phyloP scores from a whole-genome alignment of 2,329 filamentous ascomycete genomes.

The Aspergillus fischeri region DNA sequence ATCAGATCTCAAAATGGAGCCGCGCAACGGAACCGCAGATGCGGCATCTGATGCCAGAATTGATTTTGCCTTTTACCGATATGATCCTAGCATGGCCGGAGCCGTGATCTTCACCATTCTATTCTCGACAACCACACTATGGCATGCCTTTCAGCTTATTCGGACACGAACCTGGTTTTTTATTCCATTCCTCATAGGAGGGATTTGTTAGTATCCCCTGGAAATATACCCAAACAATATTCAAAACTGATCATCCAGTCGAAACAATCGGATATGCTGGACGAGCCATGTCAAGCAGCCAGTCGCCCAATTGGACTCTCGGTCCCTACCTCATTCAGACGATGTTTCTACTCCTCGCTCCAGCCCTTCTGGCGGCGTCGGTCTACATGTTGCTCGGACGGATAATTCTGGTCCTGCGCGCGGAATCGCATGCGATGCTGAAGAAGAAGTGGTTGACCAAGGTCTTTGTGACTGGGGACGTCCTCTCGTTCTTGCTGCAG shows the following conservation, averaged over 20 bases:
- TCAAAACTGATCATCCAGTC: constrained; percentile 30
- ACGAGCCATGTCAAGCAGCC: constrained; percentile 12
- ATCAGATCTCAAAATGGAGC: too few relatives aligned
- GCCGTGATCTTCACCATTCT: too few relatives aligned
- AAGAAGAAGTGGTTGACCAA: constrained; percentile 35
- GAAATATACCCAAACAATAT: too few relatives aligned
- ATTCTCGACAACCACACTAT: constrained; percentile 1
- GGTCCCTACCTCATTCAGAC: constrained; percentile 33
- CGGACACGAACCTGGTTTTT: constrained; percentile 20
- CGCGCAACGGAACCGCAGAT: too few relatives aligned
- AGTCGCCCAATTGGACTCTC: constrained; percentile 7
- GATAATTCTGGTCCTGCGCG: constrained; percentile 30
- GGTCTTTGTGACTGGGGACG: constrained; percentile 32
- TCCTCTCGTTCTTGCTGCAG: constrained; percentile 31
- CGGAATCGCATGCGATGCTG: constrained; percentile 31
- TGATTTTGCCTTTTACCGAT: too few relatives aligned
- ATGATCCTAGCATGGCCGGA: too few relatives aligned
- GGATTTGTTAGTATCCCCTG: constrained; percentile 11
- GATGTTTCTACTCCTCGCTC: constrained; percentile 35
- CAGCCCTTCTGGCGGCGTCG: constrained; percentile 38
- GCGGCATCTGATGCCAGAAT: too few relatives aligned
- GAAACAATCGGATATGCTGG: constrained; percentile 37
- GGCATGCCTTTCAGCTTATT: constrained; percentile 14
- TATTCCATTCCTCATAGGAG: constrained; percentile 40
- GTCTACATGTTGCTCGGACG: constrained; percentile 41